phyloP scores from a whole-genome alignment of 2,329 filamentous ascomycete genomes.

The Colletotrichum destructivum region DNA sequence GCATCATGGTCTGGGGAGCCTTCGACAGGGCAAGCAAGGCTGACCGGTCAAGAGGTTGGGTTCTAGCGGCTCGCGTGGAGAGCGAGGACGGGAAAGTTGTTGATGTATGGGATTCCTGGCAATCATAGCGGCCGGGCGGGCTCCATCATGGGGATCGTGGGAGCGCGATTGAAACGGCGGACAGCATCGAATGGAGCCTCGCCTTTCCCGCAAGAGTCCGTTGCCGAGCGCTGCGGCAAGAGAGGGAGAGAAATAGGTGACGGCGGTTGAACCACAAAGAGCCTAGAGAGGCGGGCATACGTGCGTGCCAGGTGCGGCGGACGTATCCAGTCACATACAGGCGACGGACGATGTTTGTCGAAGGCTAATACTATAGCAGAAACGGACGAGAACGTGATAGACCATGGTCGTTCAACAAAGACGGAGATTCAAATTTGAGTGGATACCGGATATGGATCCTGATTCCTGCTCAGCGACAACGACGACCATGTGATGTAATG shows the following conservation, averaged over 20 bases:
- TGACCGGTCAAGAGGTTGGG: constrained; percentile 9
- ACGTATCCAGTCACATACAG: background rate
- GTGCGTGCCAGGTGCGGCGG: background rate
- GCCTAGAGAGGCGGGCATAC: background rate
- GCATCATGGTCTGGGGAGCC: constrained; percentile 31
- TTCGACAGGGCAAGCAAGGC: constrained; percentile 18
- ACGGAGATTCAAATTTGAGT: constrained; percentile 17
- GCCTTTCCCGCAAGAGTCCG: background rate
- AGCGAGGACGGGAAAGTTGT: constrained; percentile 7
- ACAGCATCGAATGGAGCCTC: constrained; percentile 18
- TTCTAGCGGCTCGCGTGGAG: constrained; percentile 28
- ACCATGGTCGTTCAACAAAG: constrained; percentile 1
- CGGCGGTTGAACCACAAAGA: background rate
- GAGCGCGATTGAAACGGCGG: constrained; percentile 35
- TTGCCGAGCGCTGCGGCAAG: background rate
- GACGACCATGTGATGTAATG: constrained; percentile 29
- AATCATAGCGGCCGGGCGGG: constrained; percentile 7
- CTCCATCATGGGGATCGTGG: constrained; percentile 21
- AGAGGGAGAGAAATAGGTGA: background rate
- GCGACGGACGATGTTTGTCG: background rate
- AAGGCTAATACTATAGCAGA: background rate
- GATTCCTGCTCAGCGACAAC: constrained; percentile 3
- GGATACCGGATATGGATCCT: background rate
- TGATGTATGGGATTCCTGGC: constrained; percentile 31
- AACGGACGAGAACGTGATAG: constrained; percentile 7